Percentiles rank a stretch among this genome's conserved stretches.
These are phyloP conservation scores for Annulohypoxylon moriforme DNA, from an alignment of 495 filamentous ascomycete genomes.

Conservation along the genomic window DNA sequence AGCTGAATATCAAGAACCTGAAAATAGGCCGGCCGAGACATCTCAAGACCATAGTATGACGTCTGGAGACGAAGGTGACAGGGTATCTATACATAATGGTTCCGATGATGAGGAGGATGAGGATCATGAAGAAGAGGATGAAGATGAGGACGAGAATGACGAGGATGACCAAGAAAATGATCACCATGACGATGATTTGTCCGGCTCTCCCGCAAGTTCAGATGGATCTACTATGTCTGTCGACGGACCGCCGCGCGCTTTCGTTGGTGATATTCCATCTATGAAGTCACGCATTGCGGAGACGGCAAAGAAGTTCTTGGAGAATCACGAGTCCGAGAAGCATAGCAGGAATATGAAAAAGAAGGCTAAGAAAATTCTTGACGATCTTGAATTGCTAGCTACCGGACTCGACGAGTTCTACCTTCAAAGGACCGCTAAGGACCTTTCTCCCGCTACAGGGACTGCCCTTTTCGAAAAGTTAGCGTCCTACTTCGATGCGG, in stretches of 20 bases:
- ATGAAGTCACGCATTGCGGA: conserved; percentile 79
- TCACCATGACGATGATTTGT: conserved; percentile 68
- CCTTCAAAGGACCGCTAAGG: conserved; percentile 59
- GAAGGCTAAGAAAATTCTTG: conserved; percentile 80
- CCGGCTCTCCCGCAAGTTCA: conserved; percentile 75
- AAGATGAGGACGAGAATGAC: conserved; percentile 65
- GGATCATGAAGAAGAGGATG: conserved; percentile 64
- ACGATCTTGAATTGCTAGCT: conserved; percentile 76
- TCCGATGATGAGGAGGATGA: conserved; percentile 64
- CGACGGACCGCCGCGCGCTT: conserved; percentile 59
- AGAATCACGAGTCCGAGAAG: conserved; percentile 81
- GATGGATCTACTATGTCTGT: conserved; percentile 68
- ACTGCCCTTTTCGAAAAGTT: conserved; percentile 77
- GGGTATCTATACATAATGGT: conserved; percentile 57
- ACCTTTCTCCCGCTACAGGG: conserved; percentile 61
- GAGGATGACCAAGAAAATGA: conserved; percentile 67
- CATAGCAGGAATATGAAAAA: conserved; percentile 74
- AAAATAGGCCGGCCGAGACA: conserved; percentile 40
- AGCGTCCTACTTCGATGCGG: conserved; percentile 88
- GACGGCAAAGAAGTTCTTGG: conserved; percentile 83
- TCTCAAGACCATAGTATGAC: conserved; percentile 63
- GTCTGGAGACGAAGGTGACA: conserved; percentile 65
- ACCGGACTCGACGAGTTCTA: conserved; percentile 77
- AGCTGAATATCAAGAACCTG: conserved; percentile 50
- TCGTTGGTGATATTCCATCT: conserved; percentile 64